Conservation (phyloP, 2,329 filamentous ascomycete genomes). For the Nannizzia gypsea region DNA sequence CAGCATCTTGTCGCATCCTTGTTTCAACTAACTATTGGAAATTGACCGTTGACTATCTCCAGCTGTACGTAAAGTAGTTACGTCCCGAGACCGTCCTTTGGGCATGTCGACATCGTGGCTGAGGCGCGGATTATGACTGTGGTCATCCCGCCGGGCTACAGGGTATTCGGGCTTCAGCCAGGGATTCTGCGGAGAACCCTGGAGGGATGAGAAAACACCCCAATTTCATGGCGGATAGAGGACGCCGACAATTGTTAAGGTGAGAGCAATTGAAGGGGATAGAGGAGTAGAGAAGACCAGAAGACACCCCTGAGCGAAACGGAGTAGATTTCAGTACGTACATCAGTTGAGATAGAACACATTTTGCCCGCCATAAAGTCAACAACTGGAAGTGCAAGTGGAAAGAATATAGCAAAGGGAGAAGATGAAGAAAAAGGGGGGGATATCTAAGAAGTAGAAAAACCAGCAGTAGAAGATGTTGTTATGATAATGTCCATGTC, state of each 20-base stretch:
- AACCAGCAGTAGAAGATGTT: background rate
- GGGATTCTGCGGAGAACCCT: background rate
- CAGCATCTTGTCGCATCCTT: background rate
- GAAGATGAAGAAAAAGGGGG: background rate
- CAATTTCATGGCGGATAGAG: background rate
- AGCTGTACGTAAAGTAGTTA: background rate
- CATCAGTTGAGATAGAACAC: background rate
- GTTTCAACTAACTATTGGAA: conserved; percentile 3
- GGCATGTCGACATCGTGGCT: background rate
- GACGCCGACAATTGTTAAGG: background rate
- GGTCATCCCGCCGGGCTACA: background rate
- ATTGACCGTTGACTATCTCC: background rate
- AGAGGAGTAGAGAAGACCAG: background rate
- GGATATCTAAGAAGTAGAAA: background rate
- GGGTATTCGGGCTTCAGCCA: background rate
- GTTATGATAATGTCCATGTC: conserved; percentile 2
- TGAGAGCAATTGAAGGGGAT: background rate
- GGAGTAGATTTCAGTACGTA: background rate
- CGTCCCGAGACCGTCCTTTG: background rate
- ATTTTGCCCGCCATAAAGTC: conserved; percentile 2
- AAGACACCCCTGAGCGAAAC: background rate
- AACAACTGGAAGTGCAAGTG: background rate
- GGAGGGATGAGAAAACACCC: background rate
- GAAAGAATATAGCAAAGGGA: background rate
- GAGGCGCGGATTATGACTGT: background rate